phyloP scores from a whole-genome alignment of 192 early-diverging fungal genomes.

The Podila epicladia region DNA sequence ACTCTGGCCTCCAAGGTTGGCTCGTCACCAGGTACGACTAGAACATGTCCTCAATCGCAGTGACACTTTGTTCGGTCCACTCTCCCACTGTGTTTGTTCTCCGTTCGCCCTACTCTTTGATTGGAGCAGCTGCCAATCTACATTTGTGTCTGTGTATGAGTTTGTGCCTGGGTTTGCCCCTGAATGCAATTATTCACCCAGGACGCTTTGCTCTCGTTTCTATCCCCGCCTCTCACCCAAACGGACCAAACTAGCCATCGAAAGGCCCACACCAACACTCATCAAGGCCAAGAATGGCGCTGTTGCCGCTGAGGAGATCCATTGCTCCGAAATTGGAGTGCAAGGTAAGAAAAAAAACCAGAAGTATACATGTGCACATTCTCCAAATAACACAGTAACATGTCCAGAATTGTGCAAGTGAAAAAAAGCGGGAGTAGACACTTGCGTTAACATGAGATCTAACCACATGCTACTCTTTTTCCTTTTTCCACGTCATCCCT shows the following conservation, averaged over 20 bases:
- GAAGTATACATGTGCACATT: not conserved
- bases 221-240: too few relatives aligned
- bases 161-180: too few relatives aligned
- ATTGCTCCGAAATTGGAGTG: slow-evolving; percentile 75
- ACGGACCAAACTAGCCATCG: slow-evolving; percentile 5
- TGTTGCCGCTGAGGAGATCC: slow-evolving; percentile 73
- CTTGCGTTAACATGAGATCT: too few relatives aligned
- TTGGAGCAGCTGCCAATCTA: too few relatives aligned
- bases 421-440: not conserved
- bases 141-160: too few relatives aligned
- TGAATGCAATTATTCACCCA: too few relatives aligned
- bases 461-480: too few relatives aligned
- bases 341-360: slow-evolving; percentile 51
- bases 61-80: not conserved
- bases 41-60: not conserved
- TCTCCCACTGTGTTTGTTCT: not conserved
- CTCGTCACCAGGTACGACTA: slow-evolving; percentile 13
- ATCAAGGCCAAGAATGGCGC: slow-evolving; percentile 65
- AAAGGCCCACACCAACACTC: slow-evolving; percentile 34
- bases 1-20: slow-evolving; percentile 36
- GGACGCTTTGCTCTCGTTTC: not conserved
- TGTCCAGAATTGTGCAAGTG: too few relatives aligned
- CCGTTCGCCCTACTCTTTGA: too few relatives aligned
- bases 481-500: too few relatives aligned
- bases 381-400: too few relatives aligned